Evolutionary conservation across 495 filamentous ascomycete species (phyloP), one percentile per base, ranked within the genome.

Genomic region (Penicillium bialowiezense): DNA sequence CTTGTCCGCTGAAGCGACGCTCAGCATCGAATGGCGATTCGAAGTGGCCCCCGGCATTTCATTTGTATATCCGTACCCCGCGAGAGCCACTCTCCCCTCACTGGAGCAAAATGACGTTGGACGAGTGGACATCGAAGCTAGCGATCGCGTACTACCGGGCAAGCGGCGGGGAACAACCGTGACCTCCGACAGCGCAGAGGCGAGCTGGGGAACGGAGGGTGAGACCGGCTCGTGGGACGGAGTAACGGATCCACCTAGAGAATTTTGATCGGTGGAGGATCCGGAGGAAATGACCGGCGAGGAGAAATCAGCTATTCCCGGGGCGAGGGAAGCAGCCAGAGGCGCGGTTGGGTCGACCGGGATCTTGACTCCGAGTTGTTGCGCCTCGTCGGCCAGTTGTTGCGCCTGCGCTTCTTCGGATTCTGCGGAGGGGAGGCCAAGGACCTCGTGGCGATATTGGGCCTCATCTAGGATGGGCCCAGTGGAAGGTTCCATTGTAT

Each of bases 71-170:
- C 42, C 55, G 23, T 46, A 45, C 15, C 44, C 54, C 7, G 52
- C 44, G 21, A 49, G 48, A 3, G 52, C 34, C 6, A 59, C 38
- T 12, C 52, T 63, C 20, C 65, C 69, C 29, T 74, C 70, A 38
- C 58, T 71, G 0, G 72, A 74, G 41, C 68, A 69, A 45, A 62
- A 72, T 2, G 72, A 76, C 3, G 72, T 73, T 1, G 71, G 72
- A 2, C 68, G 63, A 9, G 70, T 74, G 2, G 70, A 74, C 2
- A 67, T 53, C 15, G 71, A 73, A 19, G 67, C 67, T 38, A 72
- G 61, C 20, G 72, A 76, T 23, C 71, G 69, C 18, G 63, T 60
- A 52, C 72, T 76, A 8, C 66, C 63, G 12, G 64, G 50, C 41
- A 43, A 51, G 9, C 48, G 63, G 20, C 63, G 59, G 13, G 72